Evolutionary conservation across 306 rosid genomes (phyloP), one percentile per base, ranked within the genome.

Genomic region (Rosa chinensis): DNA sequence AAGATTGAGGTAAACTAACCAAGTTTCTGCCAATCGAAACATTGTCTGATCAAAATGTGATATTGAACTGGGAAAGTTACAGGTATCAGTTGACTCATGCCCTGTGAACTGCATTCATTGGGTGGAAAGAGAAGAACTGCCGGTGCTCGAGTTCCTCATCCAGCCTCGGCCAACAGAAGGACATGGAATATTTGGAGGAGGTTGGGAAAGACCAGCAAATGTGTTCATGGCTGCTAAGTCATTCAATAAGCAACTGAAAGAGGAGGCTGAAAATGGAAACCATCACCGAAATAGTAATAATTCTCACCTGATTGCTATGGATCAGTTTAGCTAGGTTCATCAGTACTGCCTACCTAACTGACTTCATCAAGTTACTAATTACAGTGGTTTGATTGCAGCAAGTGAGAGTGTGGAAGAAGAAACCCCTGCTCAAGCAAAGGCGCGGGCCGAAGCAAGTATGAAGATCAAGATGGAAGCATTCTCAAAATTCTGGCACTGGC

Each of bases 101-200:
- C 95, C 92, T 20, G 95, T 90, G 32, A 90, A 90, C 78, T 92
- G 97, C 89, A 90, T 90, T 62, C 78, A 92, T 70, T 88, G 92
- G 97, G 97, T 90, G 74, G 89, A 86, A 13, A 80, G 75, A 14
- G 92, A 90, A 73, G 91, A 90, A 43, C 43, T 90, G 69, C 61
- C 87, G 2, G 87, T 83, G 86, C 92, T 92, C 1, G 97, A 92
- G 88, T 89, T 90, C 81, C 76, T 90, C 79, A 88, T 85, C 56
- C 90, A 89, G 76, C 96, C 96, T 44, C 97, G 79, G 74, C 89
- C 79, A 6, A 92, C 89, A 78, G 88, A 89, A 52, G 96, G 81
- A 47, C 84, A 89, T 84, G 97, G 96, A 3, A 84, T 90, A 66
- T 92, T 86, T 77, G 97, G 93, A 74, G 97, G 97, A 74, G 96